Evolutionary conservation across 352 stramenopile genomes (phyloP).

Genomic region (Elongisporangium undulatum): DNA sequence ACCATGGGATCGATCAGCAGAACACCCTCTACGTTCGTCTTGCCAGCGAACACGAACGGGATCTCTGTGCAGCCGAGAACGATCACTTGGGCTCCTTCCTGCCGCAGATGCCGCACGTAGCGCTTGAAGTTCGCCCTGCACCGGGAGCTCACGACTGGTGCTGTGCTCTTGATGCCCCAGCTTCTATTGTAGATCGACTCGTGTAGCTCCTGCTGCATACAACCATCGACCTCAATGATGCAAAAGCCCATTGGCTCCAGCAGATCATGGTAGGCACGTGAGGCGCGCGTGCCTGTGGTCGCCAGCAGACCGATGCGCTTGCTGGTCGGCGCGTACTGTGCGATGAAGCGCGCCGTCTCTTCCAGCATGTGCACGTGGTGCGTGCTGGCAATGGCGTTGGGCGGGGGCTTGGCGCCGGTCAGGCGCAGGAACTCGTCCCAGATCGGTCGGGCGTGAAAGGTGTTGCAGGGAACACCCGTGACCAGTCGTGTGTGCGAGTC

Average conservation of each 20-base stretch:
- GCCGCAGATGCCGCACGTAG: conserved; percentile 40
- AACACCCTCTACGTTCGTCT: conserved; percentile 29
- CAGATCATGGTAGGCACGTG: conserved; percentile 66
- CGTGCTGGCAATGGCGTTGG: conserved; percentile 4
- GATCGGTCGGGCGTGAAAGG: conserved; percentile 67
- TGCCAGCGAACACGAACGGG: conserved; percentile 60
- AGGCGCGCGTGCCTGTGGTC: conserved; percentile 59
- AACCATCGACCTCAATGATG: conserved; percentile 45
- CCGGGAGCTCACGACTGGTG: conserved; percentile 42
- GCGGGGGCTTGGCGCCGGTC: conserved; percentile 9
- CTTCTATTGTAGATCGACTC: conserved; percentile 69
- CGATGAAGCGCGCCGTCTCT: conserved; percentile 62
- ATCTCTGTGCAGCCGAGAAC: conserved; percentile 80
- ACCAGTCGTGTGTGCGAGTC: conserved; percentile 37
- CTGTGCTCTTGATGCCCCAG: conserved; percentile 76
- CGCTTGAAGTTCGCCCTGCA: conserved; percentile 55
- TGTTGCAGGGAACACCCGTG: conserved; percentile 67
- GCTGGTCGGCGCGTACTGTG: conserved; percentile 32
- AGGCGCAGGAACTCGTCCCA: conserved; percentile 65
- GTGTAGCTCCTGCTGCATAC: conserved; percentile 55
- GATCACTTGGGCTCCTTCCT: conserved; percentile 52
- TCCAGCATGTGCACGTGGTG: conserved; percentile 66
- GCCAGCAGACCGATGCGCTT: conserved; percentile 55
- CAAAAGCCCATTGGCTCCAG: conserved; percentile 51
- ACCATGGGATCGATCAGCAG: conserved; percentile 75